phyloP scores from a whole-genome alignment of 176 grass and related monocot genomes.

The Carex littledalei region DNA sequence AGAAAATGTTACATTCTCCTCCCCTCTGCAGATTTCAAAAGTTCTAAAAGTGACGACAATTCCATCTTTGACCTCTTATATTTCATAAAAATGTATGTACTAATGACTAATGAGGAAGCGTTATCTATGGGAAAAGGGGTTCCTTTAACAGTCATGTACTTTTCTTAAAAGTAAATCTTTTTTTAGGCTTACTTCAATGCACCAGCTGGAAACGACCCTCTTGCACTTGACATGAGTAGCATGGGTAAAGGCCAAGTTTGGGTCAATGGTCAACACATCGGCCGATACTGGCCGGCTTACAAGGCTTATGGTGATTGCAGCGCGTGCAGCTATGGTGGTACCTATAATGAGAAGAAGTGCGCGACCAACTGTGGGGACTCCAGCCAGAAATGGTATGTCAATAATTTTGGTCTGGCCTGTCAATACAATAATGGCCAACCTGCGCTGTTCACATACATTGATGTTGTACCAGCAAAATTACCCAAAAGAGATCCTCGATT shows the following conservation, averaged over 20 bases:
- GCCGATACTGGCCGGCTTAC: slow-evolving; percentile 80
- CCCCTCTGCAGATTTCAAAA: background rate
- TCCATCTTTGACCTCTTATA: background rate
- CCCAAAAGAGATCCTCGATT: background rate
- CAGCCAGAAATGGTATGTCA: slow-evolving; percentile 69
- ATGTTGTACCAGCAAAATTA: background rate
- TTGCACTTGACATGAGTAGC: slow-evolving; percentile 91
- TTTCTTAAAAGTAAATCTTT: slow-evolving; percentile 7
- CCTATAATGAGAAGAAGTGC: slow-evolving; percentile 58
- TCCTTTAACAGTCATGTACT: background rate
- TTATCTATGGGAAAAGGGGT: background rate
- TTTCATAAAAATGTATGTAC: background rate
- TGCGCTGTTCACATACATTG: background rate
- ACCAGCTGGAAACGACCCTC: slow-evolving; percentile 55
- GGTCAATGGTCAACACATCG: slow-evolving; percentile 76
- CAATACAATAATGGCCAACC: background rate
- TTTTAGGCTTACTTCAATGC: slow-evolving; percentile 64
- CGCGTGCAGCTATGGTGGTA: slow-evolving; percentile 61
- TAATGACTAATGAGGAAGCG: background rate
- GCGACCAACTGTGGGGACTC: slow-evolving; percentile 56
- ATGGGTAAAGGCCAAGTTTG: slow-evolving; percentile 95
- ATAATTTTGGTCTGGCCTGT: background rate
- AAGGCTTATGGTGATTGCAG: slow-evolving; percentile 51
- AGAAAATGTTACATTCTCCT: background rate
- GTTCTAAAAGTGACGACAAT: background rate